Evolutionary conservation across 306 rosid species (phyloP), one percentile per base, ranked within the genome.

Genomic region (Acmispon strigosus): DNA sequence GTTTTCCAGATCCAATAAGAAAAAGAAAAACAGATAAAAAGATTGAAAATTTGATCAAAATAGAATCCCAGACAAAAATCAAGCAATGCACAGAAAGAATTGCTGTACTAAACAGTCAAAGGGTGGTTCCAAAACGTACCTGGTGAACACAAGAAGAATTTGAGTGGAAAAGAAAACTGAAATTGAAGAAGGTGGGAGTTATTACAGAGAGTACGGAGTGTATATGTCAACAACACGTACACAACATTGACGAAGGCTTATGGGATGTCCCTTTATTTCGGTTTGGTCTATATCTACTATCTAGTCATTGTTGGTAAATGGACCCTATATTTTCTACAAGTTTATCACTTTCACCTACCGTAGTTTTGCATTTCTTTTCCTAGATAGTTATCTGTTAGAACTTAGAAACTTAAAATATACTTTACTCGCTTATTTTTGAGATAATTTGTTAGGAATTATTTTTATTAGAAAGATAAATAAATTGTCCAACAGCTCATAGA

Each of bases 1-100:
- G 41, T 68, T 69, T 41, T 32, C 10, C 29, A 82, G 91, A 92
- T 92, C 84, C 82, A 76, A 61, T 0, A 14, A 49, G 27, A 39
- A 17, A 62, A 3, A 9, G 10, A 10, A 13, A 45, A 10, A 9
- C 4, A 2, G 2, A 8, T 4, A 47, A 20, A 66, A 13, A 64
- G 20, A 7, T 44, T 62, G 37, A 29, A 54, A 76, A 48, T 57
- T 83, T 13, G 39, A 69, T 77, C 75, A 70, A 69, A 69, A 58
- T 58, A 42, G 48, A 55, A 22, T 1, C 5, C 34, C 49, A 51
- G 61, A 77, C 50, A 32, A 58, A 71, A 79, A 53, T 22, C 71
- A 32, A 66, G 16, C 85, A 76, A 84, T 78, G 91, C 73, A 49
- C 55, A 34, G 44, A 66, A 56, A 51, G 64, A 16, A 19, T 24